Percentiles rank a stretch among this genome's conserved stretches.
phyloP scores from a whole-genome alignment of 805 yeast species.

The Suhomyces tanzawaensis region DNA sequence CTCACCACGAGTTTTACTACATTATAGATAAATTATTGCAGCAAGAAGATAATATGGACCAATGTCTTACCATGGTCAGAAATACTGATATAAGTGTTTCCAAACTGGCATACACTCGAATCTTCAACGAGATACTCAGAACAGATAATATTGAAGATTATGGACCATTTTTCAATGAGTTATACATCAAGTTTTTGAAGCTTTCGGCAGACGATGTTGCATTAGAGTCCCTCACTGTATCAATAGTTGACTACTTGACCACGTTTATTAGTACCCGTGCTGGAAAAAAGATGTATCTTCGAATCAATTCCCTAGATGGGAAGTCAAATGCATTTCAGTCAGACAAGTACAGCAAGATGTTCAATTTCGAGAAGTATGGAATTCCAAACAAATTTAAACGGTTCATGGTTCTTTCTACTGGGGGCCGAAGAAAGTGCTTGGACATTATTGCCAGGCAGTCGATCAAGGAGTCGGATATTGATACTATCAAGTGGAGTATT shows the following conservation, averaged over 20 bases:
- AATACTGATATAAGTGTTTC: constrained; percentile 19
- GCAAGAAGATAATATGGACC: constrained; percentile 20
- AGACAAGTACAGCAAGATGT: constrained; percentile 2
- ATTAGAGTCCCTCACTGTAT: constrained; percentile 15
- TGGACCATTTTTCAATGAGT: constrained; percentile 10
- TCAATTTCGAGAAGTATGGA: constrained; percentile 18
- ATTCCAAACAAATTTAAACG: constrained; percentile 18
- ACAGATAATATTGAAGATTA: background rate
- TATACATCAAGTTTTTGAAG: constrained; percentile 9
- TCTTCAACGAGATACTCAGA: constrained; percentile 14
- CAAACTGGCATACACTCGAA: constrained; percentile 23
- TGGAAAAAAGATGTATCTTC: constrained; percentile 16
- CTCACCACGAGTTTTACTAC: constrained; percentile 23
- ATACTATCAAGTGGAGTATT: constrained; percentile 27
- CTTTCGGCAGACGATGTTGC: constrained; percentile 15
- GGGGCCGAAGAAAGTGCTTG: constrained; percentile 19
- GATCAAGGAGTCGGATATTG: constrained; percentile 19
- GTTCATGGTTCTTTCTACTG: constrained; percentile 14
- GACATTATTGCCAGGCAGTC: constrained; percentile 23
- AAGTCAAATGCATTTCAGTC: background rate
- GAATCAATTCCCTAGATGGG: constrained; percentile 8
- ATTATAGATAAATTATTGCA: constrained; percentile 26
- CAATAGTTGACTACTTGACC: constrained; percentile 18
- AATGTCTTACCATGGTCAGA: constrained; percentile 23
- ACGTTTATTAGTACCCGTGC: constrained; percentile 18